Conservation (phyloP, 1,284 basidiomycete genomes). For the Ustilago sp. region DNA sequence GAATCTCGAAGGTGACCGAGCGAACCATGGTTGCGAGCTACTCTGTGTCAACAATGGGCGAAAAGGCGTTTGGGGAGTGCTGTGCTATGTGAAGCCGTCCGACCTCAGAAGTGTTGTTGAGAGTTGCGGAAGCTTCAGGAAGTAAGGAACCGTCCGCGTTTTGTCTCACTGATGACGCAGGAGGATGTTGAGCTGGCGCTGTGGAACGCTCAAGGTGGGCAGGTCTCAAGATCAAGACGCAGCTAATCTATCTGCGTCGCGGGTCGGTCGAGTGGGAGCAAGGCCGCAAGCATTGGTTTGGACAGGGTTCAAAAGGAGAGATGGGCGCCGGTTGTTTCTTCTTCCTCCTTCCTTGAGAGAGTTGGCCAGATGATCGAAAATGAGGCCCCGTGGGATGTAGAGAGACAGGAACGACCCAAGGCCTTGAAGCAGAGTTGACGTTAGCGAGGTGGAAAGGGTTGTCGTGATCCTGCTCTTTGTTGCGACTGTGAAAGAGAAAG, state of each 20-base stretch:
- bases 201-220: neutral
- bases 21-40: conserved; percentile 61
- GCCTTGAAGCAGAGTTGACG: neutral
- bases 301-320: neutral
- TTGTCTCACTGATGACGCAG: neutral
- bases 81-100: neutral
- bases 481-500: neutral
- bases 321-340: neutral
- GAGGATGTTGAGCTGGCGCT: neutral
- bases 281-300: neutral
- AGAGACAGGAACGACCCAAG: neutral
- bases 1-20: conserved; percentile 68
- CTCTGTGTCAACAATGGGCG: neutral
- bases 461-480: neutral
- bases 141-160: neutral
- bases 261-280: neutral
- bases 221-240: neutral
- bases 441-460: neutral
- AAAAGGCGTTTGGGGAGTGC: neutral
- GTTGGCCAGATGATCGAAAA: neutral
- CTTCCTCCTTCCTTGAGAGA: neutral
- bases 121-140: neutral
- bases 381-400: conserved; percentile 1
- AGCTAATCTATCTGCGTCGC: neutral
- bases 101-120: neutral